These are phyloP conservation scores for Phytophthora citricola DNA, from an alignment of 352 stramenopile genomes.

Conservation along the genomic window DNA sequence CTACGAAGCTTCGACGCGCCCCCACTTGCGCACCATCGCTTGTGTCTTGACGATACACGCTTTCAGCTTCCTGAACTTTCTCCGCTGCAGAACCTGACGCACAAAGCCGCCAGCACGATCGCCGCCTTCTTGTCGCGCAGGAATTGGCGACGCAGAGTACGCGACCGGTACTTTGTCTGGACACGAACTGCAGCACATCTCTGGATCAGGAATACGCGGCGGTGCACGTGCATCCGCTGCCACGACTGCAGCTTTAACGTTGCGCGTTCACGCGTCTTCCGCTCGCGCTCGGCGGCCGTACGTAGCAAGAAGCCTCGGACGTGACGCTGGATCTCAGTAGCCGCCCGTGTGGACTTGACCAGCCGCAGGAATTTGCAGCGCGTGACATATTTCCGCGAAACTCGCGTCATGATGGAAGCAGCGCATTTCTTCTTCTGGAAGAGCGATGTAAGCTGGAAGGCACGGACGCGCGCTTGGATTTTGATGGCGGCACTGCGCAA, in stretches of 20 bases:
- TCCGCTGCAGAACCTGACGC: constrained; percentile 69
- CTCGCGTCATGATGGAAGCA: constrained; percentile 45
- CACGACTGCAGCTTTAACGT: constrained; percentile 59
- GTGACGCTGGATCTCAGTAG: constrained; percentile 49
- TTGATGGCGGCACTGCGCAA: constrained; percentile 24
- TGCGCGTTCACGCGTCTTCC: constrained; percentile 52
- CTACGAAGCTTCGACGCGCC: constrained; percentile 37
- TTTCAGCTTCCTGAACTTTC: constrained; percentile 74
- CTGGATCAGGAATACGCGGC: constrained; percentile 38
- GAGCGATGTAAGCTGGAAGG: constrained; percentile 31
- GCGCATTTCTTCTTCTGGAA: constrained; percentile 45
- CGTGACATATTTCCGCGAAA: constrained; percentile 48
- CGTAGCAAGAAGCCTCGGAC: constrained; percentile 64
- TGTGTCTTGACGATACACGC: constrained; percentile 68
- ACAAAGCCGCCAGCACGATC: constrained; percentile 71
- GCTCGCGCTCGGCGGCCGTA: constrained; percentile 65
- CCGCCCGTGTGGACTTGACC: constrained; percentile 44
- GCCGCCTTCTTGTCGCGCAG: constrained; percentile 53
- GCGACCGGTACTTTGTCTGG: constrained; percentile 57
- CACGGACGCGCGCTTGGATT: constrained; percentile 48
- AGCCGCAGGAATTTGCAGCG: constrained; percentile 48
- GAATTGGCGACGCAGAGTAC: constrained; percentile 53
- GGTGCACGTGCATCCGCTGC: constrained; percentile 56
- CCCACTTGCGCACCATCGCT: constrained; percentile 61
- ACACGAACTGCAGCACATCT: constrained; percentile 43